Evolutionary conservation across 805 yeast species (phyloP), one percentile per base, ranked within the genome.

Genomic region (Saccharomycopsis sp.): DNA sequence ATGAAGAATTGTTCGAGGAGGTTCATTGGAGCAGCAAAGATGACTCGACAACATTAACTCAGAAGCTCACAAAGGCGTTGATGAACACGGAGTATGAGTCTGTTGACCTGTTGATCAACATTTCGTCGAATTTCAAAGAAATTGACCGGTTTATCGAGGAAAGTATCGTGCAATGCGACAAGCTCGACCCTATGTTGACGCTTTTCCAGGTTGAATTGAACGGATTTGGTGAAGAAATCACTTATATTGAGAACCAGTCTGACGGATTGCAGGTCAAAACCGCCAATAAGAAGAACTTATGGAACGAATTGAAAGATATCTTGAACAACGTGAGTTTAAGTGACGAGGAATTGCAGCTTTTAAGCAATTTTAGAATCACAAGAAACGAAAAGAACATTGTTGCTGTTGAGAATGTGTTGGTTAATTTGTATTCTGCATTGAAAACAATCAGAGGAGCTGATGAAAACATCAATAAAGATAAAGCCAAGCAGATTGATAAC

Each of bases 181-280:
- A 74, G 44, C 73, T 87, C 55, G 82, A 78, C 56, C 82, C 84
- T 1, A 69, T 78, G 15, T 70, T 86, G 56, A 78, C 83, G 1
- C 72, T 80, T 35, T 83, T 83, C 63, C 75, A 82, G 15, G 84
- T 85, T 63, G 88, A 85, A 62, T 70, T 86, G 54, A 77, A 84
- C 14, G 78, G 84, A 2, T 80, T 89, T 42, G 79, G 84, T 14
- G 82, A 82, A 2, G 93, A 87, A 61, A 82, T 92, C 55, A 79
- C 81, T 52, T 80, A 78, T 55, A 83, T 91, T 49, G 96, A 90
- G 67, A 75, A 77, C 41, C 87, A 86, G 67, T 84, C 92, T 1
- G 83, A 86, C 65, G 96, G 96, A 54, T 71, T 90, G 17, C 97
- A 92, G 70, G 86, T 92, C 3, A 85, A 85, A 64, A 82, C 93